Evolutionary conservation across 192 early-diverging fungal species (phyloP).

Genomic region (Backusella sp.): DNA sequence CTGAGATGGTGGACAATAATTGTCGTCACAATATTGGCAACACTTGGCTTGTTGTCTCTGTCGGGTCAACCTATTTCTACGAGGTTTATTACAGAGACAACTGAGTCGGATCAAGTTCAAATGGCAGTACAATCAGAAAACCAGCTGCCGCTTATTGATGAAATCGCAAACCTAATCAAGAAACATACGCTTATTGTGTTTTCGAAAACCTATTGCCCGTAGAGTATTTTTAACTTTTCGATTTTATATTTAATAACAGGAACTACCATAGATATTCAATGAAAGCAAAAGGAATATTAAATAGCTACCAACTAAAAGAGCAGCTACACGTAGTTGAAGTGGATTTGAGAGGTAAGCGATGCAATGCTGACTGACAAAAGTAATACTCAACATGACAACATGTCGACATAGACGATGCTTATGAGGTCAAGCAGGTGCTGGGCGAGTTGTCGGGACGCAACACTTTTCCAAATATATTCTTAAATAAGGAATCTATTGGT

Average conservation of each 20-base stretch:
- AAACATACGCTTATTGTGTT: neutral
- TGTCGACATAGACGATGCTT: neutral
- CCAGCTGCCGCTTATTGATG: neutral
- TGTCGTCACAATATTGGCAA: neutral
- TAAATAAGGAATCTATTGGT: neutral
- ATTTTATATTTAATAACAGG: neutral
- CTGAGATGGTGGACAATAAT: neutral
- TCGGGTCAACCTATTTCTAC: neutral
- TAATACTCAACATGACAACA: neutral
- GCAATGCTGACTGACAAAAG: too few species aligned
- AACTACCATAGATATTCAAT: neutral
- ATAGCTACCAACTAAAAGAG: neutral
- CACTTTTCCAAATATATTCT: conserved; percentile 9
- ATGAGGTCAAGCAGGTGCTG: neutral
- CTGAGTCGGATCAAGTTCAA: neutral
- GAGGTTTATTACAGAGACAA: neutral
- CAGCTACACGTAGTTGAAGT: neutral
- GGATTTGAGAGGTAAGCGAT: conserved; percentile 6
- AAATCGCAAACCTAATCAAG: neutral
- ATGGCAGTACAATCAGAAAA: neutral
- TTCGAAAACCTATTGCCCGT: conserved; percentile 15
- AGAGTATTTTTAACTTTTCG: neutral
- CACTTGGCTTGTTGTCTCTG: neutral
- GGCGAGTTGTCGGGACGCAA: conserved; percentile 5
- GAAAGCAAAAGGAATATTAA: conserved; percentile 6